Conservation (phyloP, 148 eudicot species). For the Rhododendron ovatum region DNA sequence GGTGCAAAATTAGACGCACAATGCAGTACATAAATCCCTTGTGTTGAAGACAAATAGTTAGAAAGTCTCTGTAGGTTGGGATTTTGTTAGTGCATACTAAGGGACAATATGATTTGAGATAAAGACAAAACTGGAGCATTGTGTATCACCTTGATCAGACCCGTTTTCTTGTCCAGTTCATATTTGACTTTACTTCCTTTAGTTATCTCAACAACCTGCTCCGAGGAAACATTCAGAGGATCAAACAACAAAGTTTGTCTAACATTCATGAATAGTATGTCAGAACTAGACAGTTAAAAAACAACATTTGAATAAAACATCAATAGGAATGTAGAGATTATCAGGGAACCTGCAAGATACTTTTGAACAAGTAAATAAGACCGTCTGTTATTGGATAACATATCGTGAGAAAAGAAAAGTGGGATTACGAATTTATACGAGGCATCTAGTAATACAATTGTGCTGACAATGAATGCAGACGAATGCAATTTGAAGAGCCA, state of each 20-base stretch:
- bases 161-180: constrained; percentile 92
- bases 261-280: neutral
- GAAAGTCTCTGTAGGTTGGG: neutral
- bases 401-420: neutral
- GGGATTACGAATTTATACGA: neutral
- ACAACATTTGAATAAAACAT: neutral
- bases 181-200: constrained; percentile 95
- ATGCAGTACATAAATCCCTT: neutral
- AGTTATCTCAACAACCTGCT: constrained; percentile 77
- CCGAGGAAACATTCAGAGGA: neutral
- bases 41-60: neutral
- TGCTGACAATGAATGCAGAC: neutral
- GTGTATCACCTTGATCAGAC: constrained; percentile 63
- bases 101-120: neutral
- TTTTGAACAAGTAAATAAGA: neutral
- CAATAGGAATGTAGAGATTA: neutral
- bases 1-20: neutral
- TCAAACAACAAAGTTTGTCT: neutral
- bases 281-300: neutral
- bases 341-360: neutral
- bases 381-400: neutral
- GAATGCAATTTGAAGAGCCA: neutral
- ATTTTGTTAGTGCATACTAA: neutral
- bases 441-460: no score
- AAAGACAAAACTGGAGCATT: neutral